Conservation (phyloP, 2,329 filamentous ascomycete genomes). For the Aspergillus sp. region DNA sequence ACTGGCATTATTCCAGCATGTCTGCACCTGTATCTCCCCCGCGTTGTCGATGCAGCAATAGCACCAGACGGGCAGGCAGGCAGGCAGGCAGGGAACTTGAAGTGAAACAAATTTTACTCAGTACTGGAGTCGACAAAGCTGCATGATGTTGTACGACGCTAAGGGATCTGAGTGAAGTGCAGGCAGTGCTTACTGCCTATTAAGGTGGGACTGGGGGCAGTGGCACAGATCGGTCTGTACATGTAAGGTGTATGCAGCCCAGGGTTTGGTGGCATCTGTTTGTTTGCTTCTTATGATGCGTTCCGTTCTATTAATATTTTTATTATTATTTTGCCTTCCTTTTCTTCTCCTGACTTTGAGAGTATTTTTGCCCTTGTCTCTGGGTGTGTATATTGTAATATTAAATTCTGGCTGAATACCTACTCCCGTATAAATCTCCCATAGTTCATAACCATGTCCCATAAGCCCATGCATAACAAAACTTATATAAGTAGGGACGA, state of each 20-base stretch:
- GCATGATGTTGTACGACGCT: constrained; percentile 19
- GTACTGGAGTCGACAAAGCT: constrained; percentile 1
- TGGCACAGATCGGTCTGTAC: not conserved
- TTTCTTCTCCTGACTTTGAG: not conserved
- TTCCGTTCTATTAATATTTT: too few relatives aligned
- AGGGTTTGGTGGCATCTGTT: not conserved
- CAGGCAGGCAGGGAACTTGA: not conserved
- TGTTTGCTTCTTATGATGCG: not conserved
- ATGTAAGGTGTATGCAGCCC: not conserved
- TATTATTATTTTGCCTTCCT: not conserved
- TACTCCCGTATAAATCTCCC: not conserved
- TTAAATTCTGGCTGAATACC: not conserved
- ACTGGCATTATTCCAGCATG: not conserved
- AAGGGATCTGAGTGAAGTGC: not conserved
- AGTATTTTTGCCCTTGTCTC: not conserved
- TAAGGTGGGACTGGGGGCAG: not conserved
- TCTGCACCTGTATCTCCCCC: not conserved
- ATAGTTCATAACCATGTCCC: too few relatives aligned
- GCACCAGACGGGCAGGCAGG: not conserved
- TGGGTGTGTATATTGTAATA: not conserved
- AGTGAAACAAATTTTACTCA: not conserved
- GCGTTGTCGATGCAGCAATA: not conserved
- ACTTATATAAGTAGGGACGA: too few relatives aligned
- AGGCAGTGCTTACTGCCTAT: not conserved
- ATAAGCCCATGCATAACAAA: too few relatives aligned